A percentile compares a stretch with the other conserved stretches of the same genome.
phyloP scores from a whole-genome alignment of 73 alveolate species.

The Chromera velia region DNA sequence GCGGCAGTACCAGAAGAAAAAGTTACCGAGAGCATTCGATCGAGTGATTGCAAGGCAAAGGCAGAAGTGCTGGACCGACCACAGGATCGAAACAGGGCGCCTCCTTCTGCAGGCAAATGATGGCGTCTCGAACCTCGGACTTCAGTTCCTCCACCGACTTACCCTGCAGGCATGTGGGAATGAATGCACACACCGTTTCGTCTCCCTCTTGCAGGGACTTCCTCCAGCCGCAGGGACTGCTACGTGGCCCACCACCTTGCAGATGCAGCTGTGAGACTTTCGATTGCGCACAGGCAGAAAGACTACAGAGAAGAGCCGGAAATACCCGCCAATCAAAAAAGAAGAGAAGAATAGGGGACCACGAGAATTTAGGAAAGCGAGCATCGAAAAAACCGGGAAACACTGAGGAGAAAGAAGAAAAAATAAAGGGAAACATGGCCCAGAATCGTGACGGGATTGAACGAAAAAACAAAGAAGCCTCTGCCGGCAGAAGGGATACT shows the following conservation, averaged over 20 bases:
- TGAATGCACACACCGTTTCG: background rate
- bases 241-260: too few relatives aligned
- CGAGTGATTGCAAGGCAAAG: too few relatives aligned
- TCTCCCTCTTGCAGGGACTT: background rate
- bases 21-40: too few relatives aligned
- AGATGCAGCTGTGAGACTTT: too few relatives aligned
- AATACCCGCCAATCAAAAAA: too few relatives aligned
- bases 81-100: background rate
- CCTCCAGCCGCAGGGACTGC: background rate
- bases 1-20: too few relatives aligned
- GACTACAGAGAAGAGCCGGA: too few relatives aligned
- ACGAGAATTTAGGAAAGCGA: too few relatives aligned
- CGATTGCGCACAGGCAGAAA: too few relatives aligned
- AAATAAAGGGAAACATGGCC: background rate
- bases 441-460: background rate
- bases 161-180: background rate
- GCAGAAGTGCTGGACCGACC: background rate
- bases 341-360: too few relatives aligned
- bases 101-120: background rate
- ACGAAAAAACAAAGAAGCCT: too few relatives aligned
- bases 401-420: background rate
- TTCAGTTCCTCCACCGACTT: background rate
- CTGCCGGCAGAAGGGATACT: too few relatives aligned
- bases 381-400: background rate
- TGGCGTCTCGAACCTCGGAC: background rate